Percentiles rank a stretch among this genome's conserved stretches.
Evolutionary conservation across 306 rosid genomes (phyloP).

Genomic region (Datisca glomerata): DNA sequence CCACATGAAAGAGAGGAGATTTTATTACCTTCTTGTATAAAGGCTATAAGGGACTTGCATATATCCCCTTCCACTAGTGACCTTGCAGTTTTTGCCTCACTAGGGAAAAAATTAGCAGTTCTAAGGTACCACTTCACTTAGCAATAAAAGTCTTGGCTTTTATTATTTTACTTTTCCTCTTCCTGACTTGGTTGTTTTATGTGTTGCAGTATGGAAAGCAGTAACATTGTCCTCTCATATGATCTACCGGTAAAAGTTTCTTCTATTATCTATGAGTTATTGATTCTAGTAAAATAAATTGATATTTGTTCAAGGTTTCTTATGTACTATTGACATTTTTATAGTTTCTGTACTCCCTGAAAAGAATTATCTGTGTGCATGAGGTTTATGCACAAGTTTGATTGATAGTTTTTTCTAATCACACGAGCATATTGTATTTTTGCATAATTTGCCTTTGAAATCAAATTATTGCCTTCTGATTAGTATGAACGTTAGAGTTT

Average conservation of each 20-base stretch:
- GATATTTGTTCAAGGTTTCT: too few relatives aligned
- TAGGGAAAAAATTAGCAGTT: slow-evolving; percentile 63
- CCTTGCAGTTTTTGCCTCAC: slow-evolving; percentile 58
- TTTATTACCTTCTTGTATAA: slow-evolving; percentile 42
- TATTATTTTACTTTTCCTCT: slow-evolving; percentile 1
- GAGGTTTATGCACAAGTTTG: too few relatives aligned
- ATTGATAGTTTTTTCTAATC: too few relatives aligned
- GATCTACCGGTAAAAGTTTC: slow-evolving; percentile 55
- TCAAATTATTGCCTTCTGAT: too few relatives aligned
- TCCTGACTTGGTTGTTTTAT: slow-evolving; percentile 15
- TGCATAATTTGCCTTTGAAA: too few relatives aligned
- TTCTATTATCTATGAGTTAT: background rate
- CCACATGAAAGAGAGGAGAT: slow-evolving; percentile 74
- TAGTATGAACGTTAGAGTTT: too few relatives aligned
- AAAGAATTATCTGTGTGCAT: too few relatives aligned
- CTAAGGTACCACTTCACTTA: slow-evolving; percentile 43
- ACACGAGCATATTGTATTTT: too few relatives aligned
- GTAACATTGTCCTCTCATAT: slow-evolving; percentile 45
- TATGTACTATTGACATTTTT: too few relatives aligned
- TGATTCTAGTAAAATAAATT: too few relatives aligned
- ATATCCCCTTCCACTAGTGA: slow-evolving; percentile 42
- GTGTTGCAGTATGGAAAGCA: slow-evolving; percentile 61
- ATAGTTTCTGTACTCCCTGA: too few relatives aligned
- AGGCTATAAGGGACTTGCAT: slow-evolving; percentile 53
- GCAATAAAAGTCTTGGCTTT: background rate